phyloP scores from a whole-genome alignment of 495 filamentous ascomycete species.

The Aspergillus diversus region DNA sequence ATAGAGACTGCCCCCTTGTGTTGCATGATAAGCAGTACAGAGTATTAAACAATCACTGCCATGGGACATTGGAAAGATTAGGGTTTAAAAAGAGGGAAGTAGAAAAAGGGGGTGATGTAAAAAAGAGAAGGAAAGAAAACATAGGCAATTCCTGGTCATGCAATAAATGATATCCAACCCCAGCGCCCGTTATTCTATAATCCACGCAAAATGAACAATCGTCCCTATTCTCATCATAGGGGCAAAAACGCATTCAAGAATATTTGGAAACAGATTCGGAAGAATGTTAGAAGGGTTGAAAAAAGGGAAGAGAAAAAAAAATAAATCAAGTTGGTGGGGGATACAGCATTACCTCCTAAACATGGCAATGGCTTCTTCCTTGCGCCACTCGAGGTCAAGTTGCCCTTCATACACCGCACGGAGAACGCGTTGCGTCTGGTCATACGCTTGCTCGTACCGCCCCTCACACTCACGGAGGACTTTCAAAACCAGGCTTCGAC shows the following conservation, averaged over 20 bases:
- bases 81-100: background rate
- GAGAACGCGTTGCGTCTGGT: slow-evolving; percentile 67
- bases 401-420: slow-evolving; percentile 66
- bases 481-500: slow-evolving; percentile 69
- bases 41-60: too few species aligned
- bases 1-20: too few species aligned
- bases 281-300: background rate
- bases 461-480: slow-evolving; percentile 81
- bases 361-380: slow-evolving; percentile 57
- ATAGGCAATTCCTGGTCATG: background rate
- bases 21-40: too few species aligned
- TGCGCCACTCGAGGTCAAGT: slow-evolving; percentile 63
- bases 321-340: slow-evolving; percentile 9
- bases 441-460: slow-evolving; percentile 73
- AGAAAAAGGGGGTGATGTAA: background rate
- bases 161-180: background rate
- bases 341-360: slow-evolving; percentile 49
- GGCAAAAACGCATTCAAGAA: background rate
- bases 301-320: slow-evolving; percentile 14
- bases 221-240: background rate
- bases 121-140: slow-evolving; percentile 18
- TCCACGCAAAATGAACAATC: background rate
- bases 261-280: background rate
- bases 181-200: background rate
- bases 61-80: background rate